These are phyloP conservation scores for Penicillium cinerascens DNA, from an alignment of 495 filamentous ascomycete species.

Conservation along the genomic window DNA sequence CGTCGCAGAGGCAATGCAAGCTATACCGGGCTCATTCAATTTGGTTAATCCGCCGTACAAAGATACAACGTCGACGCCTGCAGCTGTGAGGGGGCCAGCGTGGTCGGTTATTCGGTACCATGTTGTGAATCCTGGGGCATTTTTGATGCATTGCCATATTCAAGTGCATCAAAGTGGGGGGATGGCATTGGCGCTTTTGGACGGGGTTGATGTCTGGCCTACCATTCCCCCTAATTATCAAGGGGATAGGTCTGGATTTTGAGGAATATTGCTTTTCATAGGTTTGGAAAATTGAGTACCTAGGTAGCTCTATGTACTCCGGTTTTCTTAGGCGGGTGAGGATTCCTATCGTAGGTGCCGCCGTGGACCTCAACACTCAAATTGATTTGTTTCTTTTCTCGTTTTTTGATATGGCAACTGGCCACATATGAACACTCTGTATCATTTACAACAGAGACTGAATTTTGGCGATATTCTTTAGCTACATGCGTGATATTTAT, in stretches of 20 bases:
- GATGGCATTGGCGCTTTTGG: slow-evolving; percentile 53
- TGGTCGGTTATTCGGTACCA: slow-evolving; percentile 58
- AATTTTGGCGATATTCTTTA: too few relatives aligned
- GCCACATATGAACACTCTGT: too few relatives aligned
- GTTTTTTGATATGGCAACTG: too few relatives aligned
- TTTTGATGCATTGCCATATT: slow-evolving; percentile 60
- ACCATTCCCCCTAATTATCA: slow-evolving; percentile 28
- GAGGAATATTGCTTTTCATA: not conserved
- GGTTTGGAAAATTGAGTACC: not conserved
- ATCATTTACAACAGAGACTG: too few relatives aligned
- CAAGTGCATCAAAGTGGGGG: slow-evolving; percentile 55
- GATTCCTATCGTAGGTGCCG: too few relatives aligned
- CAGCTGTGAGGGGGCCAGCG: slow-evolving; percentile 25
- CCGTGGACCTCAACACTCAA: too few relatives aligned
- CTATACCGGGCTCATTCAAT: slow-evolving; percentile 50
- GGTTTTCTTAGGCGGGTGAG: too few relatives aligned
- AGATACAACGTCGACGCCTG: slow-evolving; percentile 47
- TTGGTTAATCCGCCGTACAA: slow-evolving; percentile 49
- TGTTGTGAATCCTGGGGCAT: slow-evolving; percentile 56
- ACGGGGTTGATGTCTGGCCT: slow-evolving; percentile 58
- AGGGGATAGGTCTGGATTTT: slow-evolving; percentile 17
- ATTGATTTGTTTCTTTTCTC: too few relatives aligned
- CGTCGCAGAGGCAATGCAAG: slow-evolving; percentile 49
- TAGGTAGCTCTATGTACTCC: too few relatives aligned
- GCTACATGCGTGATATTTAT: too few relatives aligned